A percentile compares a stretch with the other conserved stretches of the same genome.
These are phyloP conservation scores for Plasmodium gallinaceum DNA, from an alignment of 169 alveolate genomes.

Conservation along the genomic window DNA sequence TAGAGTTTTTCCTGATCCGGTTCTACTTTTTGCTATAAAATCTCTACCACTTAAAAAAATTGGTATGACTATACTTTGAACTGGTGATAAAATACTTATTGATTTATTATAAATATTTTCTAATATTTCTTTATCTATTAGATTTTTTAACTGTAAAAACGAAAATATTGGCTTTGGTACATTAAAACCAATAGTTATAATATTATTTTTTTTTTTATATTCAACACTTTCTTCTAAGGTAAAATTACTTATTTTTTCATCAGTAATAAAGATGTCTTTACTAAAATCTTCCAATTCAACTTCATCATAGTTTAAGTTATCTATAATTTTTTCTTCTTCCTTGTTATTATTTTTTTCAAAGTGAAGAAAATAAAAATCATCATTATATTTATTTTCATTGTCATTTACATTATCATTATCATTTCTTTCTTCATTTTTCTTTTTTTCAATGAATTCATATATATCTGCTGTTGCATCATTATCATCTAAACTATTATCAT, in stretches of 20 bases:
- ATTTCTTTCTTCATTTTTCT: constrained; percentile 23
- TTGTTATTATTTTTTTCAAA: constrained; percentile 5
- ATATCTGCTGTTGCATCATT: constrained; percentile 75
- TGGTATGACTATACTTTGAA: constrained; percentile 81
- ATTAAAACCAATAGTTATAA: constrained; percentile 59
- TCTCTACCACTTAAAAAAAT: constrained; percentile 91
- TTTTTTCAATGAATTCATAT: constrained; percentile 60
- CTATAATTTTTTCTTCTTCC: constrained; percentile 23
- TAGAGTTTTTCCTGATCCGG: constrained; percentile 97
- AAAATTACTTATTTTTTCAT: constrained; percentile 29
- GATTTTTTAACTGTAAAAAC: constrained; percentile 60
- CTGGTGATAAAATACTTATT: constrained; percentile 41
- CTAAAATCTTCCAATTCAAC: constrained; percentile 20
- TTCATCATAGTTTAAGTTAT: constrained; percentile 41
- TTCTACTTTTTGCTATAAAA: constrained; percentile 95
- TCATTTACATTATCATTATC: not conserved
- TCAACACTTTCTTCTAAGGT: constrained; percentile 74
- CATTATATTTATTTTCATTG: not conserved
- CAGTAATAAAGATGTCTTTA: constrained; percentile 59
- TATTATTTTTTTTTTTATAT: constrained; percentile 69
- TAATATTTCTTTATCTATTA: constrained; percentile 40
- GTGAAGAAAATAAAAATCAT: not conserved
- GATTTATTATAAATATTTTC: constrained; percentile 53
- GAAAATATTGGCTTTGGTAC: constrained; percentile 70
- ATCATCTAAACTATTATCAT: constrained; percentile 67